phyloP scores from a whole-genome alignment of 495 filamentous ascomycete genomes.

The Aspergillus coremiiformis region DNA sequence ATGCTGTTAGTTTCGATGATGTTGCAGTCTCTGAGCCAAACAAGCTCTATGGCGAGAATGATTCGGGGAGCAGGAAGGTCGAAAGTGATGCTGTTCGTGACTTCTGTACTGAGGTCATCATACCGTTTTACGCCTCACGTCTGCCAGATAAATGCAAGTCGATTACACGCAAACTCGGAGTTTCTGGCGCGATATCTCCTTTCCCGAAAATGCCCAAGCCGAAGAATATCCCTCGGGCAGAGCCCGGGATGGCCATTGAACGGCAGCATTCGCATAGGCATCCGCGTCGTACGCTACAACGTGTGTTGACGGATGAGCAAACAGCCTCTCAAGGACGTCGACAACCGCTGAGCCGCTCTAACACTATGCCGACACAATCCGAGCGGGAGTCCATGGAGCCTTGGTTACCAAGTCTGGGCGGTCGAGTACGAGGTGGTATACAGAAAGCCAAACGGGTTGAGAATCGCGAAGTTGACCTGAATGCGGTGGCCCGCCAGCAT shows the following conservation, averaged over 20 bases:
- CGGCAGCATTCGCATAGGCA: slow-evolving; percentile 45
- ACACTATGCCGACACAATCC: slow-evolving; percentile 45
- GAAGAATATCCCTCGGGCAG: slow-evolving; percentile 26
- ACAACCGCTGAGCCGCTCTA: slow-evolving; percentile 60
- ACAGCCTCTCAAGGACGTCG: slow-evolving; percentile 40
- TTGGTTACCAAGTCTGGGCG: slow-evolving; percentile 26
- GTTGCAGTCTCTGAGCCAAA: slow-evolving; percentile 25
- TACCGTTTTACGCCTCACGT: slow-evolving; percentile 85
- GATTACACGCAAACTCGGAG: slow-evolving; percentile 82
- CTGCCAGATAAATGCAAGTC: slow-evolving; percentile 71
- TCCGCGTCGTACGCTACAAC: slow-evolving; percentile 54
- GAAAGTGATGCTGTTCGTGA: slow-evolving; percentile 55
- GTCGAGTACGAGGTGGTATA: slow-evolving; percentile 45
- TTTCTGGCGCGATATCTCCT: slow-evolving; percentile 58
- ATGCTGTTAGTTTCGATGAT: slow-evolving; percentile 59
- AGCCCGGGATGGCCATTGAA: slow-evolving; percentile 48
- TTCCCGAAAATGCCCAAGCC: slow-evolving; percentile 20
- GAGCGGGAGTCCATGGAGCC: slow-evolving; percentile 36
- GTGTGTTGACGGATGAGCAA: slow-evolving; percentile 65
- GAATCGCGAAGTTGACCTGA: slow-evolving; percentile 63
- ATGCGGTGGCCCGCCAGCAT: slow-evolving; percentile 45
- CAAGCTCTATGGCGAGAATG: slow-evolving; percentile 24
- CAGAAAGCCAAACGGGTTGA: slow-evolving; percentile 53
- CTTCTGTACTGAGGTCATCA: slow-evolving; percentile 88
- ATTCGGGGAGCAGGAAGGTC: slow-evolving; percentile 35